Percentiles rank a stretch among this genome's conserved stretches.
These are phyloP conservation scores for Ministeria vibrans DNA, from an alignment of 78 protist genomes.

Conservation along the genomic window DNA sequence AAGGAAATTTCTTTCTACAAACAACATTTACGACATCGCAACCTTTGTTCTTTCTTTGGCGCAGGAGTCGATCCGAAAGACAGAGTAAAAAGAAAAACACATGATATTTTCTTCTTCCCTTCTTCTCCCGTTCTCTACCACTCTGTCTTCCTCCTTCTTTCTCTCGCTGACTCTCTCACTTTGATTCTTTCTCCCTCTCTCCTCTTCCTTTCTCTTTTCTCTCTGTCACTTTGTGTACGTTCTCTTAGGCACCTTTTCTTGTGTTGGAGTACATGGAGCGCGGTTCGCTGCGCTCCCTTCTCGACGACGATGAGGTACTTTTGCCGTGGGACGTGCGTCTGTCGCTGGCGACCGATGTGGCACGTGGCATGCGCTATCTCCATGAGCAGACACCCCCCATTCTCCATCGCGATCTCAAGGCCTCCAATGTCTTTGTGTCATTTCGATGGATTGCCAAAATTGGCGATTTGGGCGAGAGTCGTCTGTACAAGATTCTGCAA, in stretches of 20 bases:
- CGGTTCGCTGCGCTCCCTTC: neutral
- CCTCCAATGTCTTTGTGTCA: slow-evolving; percentile 42
- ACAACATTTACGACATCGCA: neutral
- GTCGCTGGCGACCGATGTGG: neutral
- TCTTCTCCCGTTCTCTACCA: neutral
- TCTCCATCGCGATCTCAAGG: slow-evolving; percentile 53
- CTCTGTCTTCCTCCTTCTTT: neutral
- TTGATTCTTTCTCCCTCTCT: neutral
- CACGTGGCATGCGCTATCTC: slow-evolving; percentile 46
- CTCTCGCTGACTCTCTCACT: neutral
- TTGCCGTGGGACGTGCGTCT: neutral
- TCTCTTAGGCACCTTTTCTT: neutral
- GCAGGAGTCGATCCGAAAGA: too few species aligned
- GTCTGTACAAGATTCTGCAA: too few species aligned
- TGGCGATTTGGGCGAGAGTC: too few species aligned
- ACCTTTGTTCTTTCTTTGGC: neutral
- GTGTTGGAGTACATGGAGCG: neutral
- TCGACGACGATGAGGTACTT: neutral
- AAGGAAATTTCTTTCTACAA: neutral
- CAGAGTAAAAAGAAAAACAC: too few species aligned
- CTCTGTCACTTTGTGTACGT: neutral
- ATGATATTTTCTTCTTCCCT: neutral
- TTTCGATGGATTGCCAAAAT: too few species aligned
- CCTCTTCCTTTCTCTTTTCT: neutral
- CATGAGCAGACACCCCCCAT: slow-evolving; percentile 38